phyloP scores from a whole-genome alignment of 1,284 basidiomycete genomes.

The Sporisorium scitamineum region DNA sequence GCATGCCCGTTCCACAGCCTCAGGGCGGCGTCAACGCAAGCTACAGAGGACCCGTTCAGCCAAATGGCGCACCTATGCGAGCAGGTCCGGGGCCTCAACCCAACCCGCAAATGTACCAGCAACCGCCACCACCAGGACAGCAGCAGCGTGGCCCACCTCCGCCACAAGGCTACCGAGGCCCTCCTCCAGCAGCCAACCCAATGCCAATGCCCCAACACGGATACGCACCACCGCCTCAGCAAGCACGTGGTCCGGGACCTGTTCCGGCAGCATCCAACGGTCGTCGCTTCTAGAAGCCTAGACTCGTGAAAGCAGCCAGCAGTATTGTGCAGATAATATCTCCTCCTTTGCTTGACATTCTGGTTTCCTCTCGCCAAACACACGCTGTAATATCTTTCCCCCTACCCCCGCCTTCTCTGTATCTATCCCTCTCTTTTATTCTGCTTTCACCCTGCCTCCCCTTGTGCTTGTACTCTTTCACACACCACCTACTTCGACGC shows the following conservation, averaged over 20 bases:
- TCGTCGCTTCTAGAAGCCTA: slow-evolving; percentile 35
- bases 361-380: not conserved
- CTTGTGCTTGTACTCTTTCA: slow-evolving; percentile 6
- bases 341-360: no score
- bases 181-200: slow-evolving; percentile 25
- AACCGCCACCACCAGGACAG: slow-evolving; percentile 19
- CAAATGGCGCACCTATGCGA: slow-evolving; percentile 25
- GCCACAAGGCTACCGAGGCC: slow-evolving; percentile 33
- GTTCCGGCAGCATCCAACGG: slow-evolving; percentile 32
- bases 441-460: slow-evolving; percentile 2
- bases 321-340: not conserved
- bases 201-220: slow-evolving; percentile 34
- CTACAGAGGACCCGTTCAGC: slow-evolving; percentile 36
- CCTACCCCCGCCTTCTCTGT: not conserved
- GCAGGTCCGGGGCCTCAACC: slow-evolving; percentile 32
- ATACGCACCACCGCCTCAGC: slow-evolving; percentile 35
- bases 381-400: not conserved
- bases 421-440: not conserved
- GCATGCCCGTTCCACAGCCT: slow-evolving; percentile 43
- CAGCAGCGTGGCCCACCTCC: slow-evolving; percentile 38
- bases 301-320: not conserved
- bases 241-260: slow-evolving; percentile 32
- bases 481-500: not conserved
- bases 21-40: slow-evolving; percentile 29
- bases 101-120: slow-evolving; percentile 52